Percentiles rank a stretch among this genome's conserved stretches.
phyloP scores from a whole-genome alignment of 805 yeast species.

The Myxozyma melibiosi region DNA sequence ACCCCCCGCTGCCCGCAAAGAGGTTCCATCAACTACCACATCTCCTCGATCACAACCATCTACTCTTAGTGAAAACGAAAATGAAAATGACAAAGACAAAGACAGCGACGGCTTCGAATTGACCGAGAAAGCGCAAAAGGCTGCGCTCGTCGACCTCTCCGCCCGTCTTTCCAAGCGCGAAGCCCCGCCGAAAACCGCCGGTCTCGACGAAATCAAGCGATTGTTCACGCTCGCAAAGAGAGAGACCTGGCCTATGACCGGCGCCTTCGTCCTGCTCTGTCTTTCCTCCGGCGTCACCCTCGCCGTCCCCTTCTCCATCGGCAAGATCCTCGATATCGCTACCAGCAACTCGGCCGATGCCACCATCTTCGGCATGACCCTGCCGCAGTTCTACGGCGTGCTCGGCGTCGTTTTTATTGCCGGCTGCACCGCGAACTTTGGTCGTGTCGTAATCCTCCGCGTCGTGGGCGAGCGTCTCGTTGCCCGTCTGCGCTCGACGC shows the following conservation, averaged over 20 bases:
- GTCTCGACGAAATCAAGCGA: conserved; percentile 47
- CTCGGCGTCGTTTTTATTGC: conserved; percentile 63
- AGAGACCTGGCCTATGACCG: conserved; percentile 54
- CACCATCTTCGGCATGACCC: conserved; percentile 60
- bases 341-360: conserved; percentile 43
- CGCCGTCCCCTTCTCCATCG: conserved; percentile 75
- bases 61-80: not conserved
- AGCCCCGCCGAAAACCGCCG: conserved; percentile 33
- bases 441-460: conserved; percentile 73
- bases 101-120: conserved; percentile 12
- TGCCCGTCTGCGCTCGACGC: conserved; percentile 75
- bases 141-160: conserved; percentile 33
- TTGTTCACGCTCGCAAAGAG: conserved; percentile 59
- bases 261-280: conserved; percentile 65
- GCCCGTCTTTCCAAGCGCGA: conserved; percentile 31
- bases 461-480: conserved; percentile 85
- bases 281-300: conserved; percentile 78
- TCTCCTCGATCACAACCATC: too few relatives aligned
- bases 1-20: too few relatives aligned
- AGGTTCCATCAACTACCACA: too few relatives aligned
- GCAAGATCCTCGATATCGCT: conserved; percentile 79
- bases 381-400: conserved; percentile 62
- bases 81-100: not conserved
- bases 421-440: conserved; percentile 80
- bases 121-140: conserved; percentile 31